Evolutionary conservation across 306 rosid genomes (phyloP), one percentile per base, ranked within the genome.

Genomic region (Cucumis melo): DNA sequence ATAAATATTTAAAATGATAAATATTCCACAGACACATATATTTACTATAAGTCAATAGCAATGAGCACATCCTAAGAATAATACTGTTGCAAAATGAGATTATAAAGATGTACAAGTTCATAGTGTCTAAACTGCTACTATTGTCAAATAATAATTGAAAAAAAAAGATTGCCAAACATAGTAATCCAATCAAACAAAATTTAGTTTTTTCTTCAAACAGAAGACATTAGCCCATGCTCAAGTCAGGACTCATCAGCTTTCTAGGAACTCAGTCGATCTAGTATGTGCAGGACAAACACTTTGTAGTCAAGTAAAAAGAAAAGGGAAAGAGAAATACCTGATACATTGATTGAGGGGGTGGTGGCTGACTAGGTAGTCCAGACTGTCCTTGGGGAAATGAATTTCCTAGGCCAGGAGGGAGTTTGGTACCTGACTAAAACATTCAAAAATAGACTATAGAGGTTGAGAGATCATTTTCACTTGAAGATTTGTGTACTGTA

Each of bases 381-480:
- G 87, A 75, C 86, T 86, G 93, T 42, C 91, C 91, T 61, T 81
- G 97, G 50, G 91, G 84, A 80, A 85, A 91, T 5, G 92, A 63
- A 59, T 91, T 81, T 67, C 96, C 97, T 74, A 84, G 77, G 79
- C 86, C 85, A 55, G 82, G 79, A 63, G 94, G 86, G 51, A 93
- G 90, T 82, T 90, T 94, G 42, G 83, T 21, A 73, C 94, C 93
- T 36, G 96, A 76, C 97, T 92, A 90, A 73, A 85, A 71, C 82
- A 57, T 82, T 75, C 50, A 84, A 73, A 56, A 56, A 86, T 32
- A 77, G 78, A 77, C 46, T 54, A 50, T 60, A 77, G 73, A 74
- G 38, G 55, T 59, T 36, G 17, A 65, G 50, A 53, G 16, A 58
- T 42, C 27, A 36, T 19, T 36, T 64, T 57, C 38, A 32, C 16